Conservation (phyloP, 2,329 filamentous ascomycete species). For the Chaetothyriales sp. region DNA sequence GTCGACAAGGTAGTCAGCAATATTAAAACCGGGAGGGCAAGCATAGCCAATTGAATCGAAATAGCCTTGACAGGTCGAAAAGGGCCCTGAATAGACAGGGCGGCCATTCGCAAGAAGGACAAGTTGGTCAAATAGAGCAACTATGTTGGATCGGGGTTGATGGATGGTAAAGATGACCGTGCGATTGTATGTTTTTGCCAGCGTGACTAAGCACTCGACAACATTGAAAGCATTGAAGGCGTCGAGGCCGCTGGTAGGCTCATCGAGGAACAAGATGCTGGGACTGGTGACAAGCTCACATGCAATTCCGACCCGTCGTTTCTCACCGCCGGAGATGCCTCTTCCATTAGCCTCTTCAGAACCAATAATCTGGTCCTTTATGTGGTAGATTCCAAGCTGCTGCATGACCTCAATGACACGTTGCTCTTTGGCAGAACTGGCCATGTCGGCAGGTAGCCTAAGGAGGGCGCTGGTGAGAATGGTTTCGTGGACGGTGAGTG, state of each 20-base stretch:
- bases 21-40: conserved; percentile 94
- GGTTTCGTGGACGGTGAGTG: conserved; percentile 91
- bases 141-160: conserved; percentile 94
- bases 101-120: conserved; percentile 76
- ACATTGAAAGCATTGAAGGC: conserved; percentile 98
- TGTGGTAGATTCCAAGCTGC: conserved; percentile 86
- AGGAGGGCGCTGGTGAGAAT: conserved; percentile 88
- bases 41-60: conserved; percentile 85
- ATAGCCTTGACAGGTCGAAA: conserved; percentile 74
- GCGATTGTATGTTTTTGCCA: conserved; percentile 91
- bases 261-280: conserved; percentile 91
- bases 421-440: conserved; percentile 71
- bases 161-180: conserved; percentile 98
- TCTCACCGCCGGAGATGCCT: conserved; percentile 93
- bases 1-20: conserved; percentile 93
- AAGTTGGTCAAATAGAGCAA: conserved; percentile 89
- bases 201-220: conserved; percentile 81
- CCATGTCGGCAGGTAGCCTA: conserved; percentile 86
- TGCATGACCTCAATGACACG: conserved; percentile 84
- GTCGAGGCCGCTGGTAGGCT: conserved; percentile 90
- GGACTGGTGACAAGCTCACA: conserved; percentile 96
- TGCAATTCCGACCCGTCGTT: conserved; percentile 87
- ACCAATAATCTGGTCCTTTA: conserved; percentile 86
- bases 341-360: conserved; percentile 89
- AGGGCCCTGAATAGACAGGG: conserved; percentile 86